Evolutionary conservation across 2,329 filamentous ascomycete species (phyloP).

Genomic region (Fusarium heterosporum): DNA sequence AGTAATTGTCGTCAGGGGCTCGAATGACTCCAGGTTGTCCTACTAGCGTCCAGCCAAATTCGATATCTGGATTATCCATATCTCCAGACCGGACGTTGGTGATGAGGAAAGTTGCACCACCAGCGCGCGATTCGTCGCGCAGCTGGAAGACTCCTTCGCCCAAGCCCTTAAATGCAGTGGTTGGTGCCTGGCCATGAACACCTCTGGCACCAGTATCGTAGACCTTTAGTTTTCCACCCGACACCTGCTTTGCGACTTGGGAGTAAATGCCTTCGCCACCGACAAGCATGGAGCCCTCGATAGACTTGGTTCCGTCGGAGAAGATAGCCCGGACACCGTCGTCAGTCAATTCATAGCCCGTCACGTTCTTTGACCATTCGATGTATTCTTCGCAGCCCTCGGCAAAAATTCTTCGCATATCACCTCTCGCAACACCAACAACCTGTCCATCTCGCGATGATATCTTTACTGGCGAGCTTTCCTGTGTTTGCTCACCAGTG

Average conservation of each 20-base stretch:
- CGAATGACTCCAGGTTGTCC: constrained; percentile 67
- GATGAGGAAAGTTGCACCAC: constrained; percentile 65
- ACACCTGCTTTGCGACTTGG: constrained; percentile 69
- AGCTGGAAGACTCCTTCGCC: constrained; percentile 73
- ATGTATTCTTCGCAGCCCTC: constrained; percentile 66
- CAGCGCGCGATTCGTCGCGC: constrained; percentile 59
- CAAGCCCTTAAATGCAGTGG: constrained; percentile 68
- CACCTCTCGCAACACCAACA: constrained; percentile 71
- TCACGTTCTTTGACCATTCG: constrained; percentile 67
- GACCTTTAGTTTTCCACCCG: constrained; percentile 67
- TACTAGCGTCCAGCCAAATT: constrained; percentile 74
- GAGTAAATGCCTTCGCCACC: constrained; percentile 74
- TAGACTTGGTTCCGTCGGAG: constrained; percentile 68
- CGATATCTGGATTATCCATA: constrained; percentile 66
- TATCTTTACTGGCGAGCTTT: constrained; percentile 51
- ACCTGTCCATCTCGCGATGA: constrained; percentile 67
- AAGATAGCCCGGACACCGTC: constrained; percentile 69
- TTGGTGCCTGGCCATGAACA: constrained; percentile 74
- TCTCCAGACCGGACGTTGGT: constrained; percentile 72
- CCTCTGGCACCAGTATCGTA: constrained; percentile 73
- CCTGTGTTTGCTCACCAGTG: constrained; percentile 60
- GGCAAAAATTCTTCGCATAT: constrained; percentile 71
- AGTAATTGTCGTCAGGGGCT: constrained; percentile 69
- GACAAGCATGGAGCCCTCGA: constrained; percentile 69
- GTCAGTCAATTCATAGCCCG: constrained; percentile 67